phyloP scores from a whole-genome alignment of 352 stramenopile species.

The Globisporangium megalacanthum region DNA sequence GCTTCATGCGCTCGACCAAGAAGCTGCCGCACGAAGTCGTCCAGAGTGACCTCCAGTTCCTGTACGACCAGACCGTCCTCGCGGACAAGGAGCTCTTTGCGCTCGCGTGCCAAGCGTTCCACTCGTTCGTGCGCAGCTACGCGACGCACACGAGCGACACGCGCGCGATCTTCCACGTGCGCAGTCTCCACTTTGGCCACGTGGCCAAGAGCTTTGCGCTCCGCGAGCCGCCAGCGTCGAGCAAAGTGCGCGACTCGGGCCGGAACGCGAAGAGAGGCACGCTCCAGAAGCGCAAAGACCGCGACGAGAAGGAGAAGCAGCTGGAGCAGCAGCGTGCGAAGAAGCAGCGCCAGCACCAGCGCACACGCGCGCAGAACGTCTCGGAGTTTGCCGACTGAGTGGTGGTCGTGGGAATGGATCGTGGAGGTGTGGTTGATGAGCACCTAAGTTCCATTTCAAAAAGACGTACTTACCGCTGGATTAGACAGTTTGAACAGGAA shows the following conservation, averaged over 20 bases:
- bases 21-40: conserved; percentile 81
- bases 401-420: background rate
- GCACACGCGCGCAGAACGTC: conserved; percentile 63
- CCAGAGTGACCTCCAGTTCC: conserved; percentile 75
- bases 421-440: too few species aligned
- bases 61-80: conserved; percentile 80
- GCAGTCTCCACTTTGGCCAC: conserved; percentile 91
- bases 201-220: conserved; percentile 92
- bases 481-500: background rate
- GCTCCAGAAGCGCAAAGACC: conserved; percentile 78
- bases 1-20: conserved; percentile 60
- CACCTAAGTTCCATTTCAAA: too few species aligned
- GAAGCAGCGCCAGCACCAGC: conserved; percentile 52
- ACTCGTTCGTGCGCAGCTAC: conserved; percentile 92
- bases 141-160: conserved; percentile 89
- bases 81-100: conserved; percentile 81
- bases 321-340: conserved; percentile 53
- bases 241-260: conserved; percentile 71
- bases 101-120: conserved; percentile 86
- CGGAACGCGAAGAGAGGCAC: conserved; percentile 73
- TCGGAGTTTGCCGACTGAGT: conserved; percentile 59
- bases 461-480: too few species aligned
- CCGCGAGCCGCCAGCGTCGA: conserved; percentile 74
- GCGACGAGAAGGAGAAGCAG: conserved; percentile 61
- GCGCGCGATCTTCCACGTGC: conserved; percentile 90